Evolutionary conservation across 176 grass and related monocot species (phyloP).

Genomic region (Carex littledalei): DNA sequence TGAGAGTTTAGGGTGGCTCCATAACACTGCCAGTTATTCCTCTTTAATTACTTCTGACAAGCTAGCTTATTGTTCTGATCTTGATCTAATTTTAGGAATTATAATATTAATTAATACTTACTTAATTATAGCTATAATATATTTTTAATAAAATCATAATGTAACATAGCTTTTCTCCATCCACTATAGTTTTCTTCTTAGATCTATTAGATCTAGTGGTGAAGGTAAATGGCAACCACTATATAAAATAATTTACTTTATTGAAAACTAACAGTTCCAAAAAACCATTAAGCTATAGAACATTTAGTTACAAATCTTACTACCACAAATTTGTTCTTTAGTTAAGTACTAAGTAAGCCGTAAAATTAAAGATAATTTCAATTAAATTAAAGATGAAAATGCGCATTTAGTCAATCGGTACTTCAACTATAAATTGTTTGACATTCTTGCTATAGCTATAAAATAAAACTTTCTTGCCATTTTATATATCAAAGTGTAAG

Average conservation of each 20-base stretch:
- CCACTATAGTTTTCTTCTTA: background rate
- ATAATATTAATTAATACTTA: background rate
- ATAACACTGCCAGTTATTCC: too few relatives aligned
- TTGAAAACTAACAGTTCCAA: background rate
- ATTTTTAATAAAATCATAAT: background rate
- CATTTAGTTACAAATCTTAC: background rate
- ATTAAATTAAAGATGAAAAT: background rate
- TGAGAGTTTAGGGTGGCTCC: too few relatives aligned
- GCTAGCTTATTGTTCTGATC: too few relatives aligned
- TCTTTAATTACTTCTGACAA: too few relatives aligned
- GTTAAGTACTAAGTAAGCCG: too few relatives aligned
- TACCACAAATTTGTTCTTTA: background rate
- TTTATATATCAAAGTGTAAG: too few relatives aligned
- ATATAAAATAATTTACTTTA: background rate
- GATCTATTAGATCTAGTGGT: background rate
- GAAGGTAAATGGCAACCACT: background rate
- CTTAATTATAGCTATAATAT: background rate
- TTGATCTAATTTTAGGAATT: background rate
- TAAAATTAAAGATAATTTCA: too few relatives aligned
- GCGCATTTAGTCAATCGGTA: background rate
- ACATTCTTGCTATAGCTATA: background rate
- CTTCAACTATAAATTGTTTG: background rate
- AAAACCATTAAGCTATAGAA: background rate
- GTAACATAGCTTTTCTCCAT: background rate
- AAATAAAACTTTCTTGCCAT: background rate